A percentile compares a stretch with the other conserved stretches of the same genome.
Evolutionary conservation across 768 basidiomycete genomes (phyloP).

Genomic region (Leccinum ochraceum): DNA sequence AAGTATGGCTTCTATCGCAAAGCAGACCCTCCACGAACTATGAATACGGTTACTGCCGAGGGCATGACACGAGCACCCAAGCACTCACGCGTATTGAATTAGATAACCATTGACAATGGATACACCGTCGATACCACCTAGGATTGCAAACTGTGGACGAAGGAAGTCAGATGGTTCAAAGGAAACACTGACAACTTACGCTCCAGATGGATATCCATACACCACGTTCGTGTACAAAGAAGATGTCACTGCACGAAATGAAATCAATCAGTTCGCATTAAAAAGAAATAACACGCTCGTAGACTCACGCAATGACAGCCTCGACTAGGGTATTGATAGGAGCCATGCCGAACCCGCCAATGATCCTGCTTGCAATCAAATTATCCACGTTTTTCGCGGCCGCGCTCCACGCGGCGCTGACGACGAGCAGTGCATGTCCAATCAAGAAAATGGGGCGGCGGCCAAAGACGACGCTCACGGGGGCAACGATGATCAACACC

Average conservation of each 20-base stretch:
- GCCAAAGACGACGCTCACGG: background rate
- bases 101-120: constrained; percentile 1
- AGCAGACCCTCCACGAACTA: constrained; percentile 1
- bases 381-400: background rate
- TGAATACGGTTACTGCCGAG: background rate
- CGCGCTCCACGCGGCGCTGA: background rate
- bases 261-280: background rate
- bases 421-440: background rate
- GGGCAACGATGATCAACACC: background rate
- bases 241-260: background rate
- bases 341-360: background rate
- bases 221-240: constrained; percentile 3
- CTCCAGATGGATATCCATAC: background rate
- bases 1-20: background rate
- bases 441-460: background rate
- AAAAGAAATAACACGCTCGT: background rate
- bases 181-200: background rate
- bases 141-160: background rate
- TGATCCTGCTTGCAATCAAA: background rate
- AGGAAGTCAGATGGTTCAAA: background rate
- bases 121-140: background rate
- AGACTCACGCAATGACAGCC: background rate
- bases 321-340: background rate
- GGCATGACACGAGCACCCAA: background rate
- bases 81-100: background rate